phyloP scores from a whole-genome alignment of 768 basidiomycete genomes.

The Rhizopogon vesiculosus region DNA sequence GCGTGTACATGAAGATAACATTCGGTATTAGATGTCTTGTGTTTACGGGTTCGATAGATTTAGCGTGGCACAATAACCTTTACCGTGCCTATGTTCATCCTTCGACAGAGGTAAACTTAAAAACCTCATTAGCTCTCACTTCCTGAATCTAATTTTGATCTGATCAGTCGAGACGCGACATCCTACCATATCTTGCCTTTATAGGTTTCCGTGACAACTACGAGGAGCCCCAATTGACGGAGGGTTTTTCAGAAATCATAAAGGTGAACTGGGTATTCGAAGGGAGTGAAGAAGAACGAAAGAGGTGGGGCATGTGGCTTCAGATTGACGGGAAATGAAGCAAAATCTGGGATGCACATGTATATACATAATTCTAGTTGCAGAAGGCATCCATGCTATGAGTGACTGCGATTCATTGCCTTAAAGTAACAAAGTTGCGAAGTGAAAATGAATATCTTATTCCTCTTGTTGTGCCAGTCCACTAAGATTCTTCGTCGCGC shows the following conservation, averaged over 20 bases:
- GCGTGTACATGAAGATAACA: not conserved
- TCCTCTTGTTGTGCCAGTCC: constrained; percentile 31
- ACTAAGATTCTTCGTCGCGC: constrained; percentile 34
- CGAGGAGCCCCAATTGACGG: constrained; percentile 59
- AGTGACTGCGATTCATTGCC: not conserved
- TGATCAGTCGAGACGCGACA: constrained; percentile 41
- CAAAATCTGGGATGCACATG: not conserved
- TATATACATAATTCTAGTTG: not conserved
- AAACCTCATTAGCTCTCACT: not conserved
- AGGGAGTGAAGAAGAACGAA: constrained; percentile 67
- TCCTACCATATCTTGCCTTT: constrained; percentile 60
- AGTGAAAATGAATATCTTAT: constrained; percentile 1
- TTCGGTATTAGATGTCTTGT: constrained; percentile 53
- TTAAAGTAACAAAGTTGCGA: not conserved
- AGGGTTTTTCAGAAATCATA: constrained; percentile 77
- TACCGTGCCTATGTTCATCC: constrained; percentile 73
- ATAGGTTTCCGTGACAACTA: constrained; percentile 52
- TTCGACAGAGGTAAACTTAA: constrained; percentile 22
- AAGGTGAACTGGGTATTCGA: constrained; percentile 78
- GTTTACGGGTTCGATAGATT: constrained; percentile 71
- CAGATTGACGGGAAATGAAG: constrained; percentile 67
- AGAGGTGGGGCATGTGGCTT: constrained; percentile 81
- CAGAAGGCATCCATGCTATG: not conserved
- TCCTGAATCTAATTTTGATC: not conserved
- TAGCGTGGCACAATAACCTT: constrained; percentile 92